Conservation (phyloP, 495 filamentous ascomycete species). For the Penicillium dipodomyicola region DNA sequence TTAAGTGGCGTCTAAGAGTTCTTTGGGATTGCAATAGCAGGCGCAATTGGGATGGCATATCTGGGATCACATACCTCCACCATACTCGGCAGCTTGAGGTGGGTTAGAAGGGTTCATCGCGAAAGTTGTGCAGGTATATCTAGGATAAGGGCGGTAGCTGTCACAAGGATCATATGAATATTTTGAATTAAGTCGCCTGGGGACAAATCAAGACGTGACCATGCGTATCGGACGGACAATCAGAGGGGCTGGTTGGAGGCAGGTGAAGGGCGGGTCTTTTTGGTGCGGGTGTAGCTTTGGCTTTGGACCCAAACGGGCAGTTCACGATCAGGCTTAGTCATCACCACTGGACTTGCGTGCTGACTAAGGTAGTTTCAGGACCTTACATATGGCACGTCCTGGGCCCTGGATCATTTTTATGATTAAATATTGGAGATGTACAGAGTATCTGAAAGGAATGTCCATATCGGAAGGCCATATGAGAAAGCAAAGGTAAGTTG, state of each 20-base stretch:
- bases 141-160: conserved; percentile 1
- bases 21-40: not conserved
- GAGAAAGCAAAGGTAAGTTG: not conserved
- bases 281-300: conserved; percentile 29
- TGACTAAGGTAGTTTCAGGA: not conserved
- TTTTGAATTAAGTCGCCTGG: not conserved
- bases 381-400: not conserved
- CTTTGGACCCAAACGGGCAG: conserved; percentile 4
- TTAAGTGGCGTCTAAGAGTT: not conserved
- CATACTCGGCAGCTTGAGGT: conserved; percentile 70
- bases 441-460: not conserved
- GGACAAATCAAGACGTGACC: conserved; percentile 14
- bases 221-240: conserved; percentile 12
- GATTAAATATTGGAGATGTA: not conserved
- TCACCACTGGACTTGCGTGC: not conserved
- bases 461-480: not conserved
- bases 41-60: conserved; percentile 16
- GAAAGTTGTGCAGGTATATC: conserved; percentile 14
- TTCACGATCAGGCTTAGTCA: conserved; percentile 5
- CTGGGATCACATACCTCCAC: conserved; percentile 63
- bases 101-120: conserved; percentile 51
- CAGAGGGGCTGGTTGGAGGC: conserved; percentile 17
- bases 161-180: conserved; percentile 3
- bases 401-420: not conserved
- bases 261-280: conserved; percentile 24